Evolutionary conservation across 2,329 filamentous ascomycete species (phyloP).

Genomic region (Colletotrichum orchidophilum): DNA sequence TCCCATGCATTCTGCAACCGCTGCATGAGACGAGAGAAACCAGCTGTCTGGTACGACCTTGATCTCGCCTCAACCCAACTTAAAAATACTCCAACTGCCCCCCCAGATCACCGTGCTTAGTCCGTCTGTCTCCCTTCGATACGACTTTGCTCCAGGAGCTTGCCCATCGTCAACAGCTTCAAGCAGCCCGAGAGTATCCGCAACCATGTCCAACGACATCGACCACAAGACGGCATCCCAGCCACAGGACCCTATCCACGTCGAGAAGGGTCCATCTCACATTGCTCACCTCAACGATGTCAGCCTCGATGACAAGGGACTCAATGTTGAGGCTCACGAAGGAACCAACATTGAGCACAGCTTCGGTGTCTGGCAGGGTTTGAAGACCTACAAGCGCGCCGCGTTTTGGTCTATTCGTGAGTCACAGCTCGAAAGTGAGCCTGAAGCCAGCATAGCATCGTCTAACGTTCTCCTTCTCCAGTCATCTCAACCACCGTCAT

Average conservation of each 20-base stretch:
- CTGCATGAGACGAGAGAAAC: constrained; percentile 13
- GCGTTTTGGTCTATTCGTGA: constrained; percentile 51
- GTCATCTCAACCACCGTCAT: constrained; percentile 57
- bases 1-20: constrained; percentile 22
- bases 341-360: constrained; percentile 49
- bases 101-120: neutral
- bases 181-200: constrained; percentile 8
- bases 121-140: neutral
- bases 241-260: constrained; percentile 36
- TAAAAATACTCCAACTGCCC: constrained; percentile 22
- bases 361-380: constrained; percentile 44
- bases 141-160: constrained; percentile 27
- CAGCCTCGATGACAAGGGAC: constrained; percentile 47
- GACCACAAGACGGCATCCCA: neutral
- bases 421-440: constrained; percentile 24
- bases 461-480: constrained; percentile 26
- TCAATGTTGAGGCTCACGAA: constrained; percentile 48
- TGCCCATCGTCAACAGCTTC: constrained; percentile 5
- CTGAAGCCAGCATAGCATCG: too few relatives aligned
- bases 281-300: constrained; percentile 45
- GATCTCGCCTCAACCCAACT: constrained; percentile 11
- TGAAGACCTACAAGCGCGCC: constrained; percentile 52
- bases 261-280: constrained; percentile 43
- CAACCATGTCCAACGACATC: constrained; percentile 28
- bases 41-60: constrained; percentile 19